phyloP scores from a whole-genome alignment of 169 alveolate species.

The Eimeria praecox region DNA sequence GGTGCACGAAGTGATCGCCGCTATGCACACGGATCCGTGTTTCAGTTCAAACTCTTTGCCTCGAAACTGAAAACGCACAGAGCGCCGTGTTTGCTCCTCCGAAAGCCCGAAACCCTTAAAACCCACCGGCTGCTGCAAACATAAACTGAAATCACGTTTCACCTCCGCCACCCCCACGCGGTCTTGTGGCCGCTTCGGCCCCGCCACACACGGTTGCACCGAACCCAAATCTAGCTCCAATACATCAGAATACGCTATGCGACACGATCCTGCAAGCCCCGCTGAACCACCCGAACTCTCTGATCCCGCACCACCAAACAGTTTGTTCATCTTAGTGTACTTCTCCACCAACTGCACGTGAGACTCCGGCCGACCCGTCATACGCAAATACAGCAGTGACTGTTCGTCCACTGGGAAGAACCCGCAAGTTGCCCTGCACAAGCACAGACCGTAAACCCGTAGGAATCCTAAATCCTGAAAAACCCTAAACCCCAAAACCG shows the following conservation, averaged over 20 bases:
- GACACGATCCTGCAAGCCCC: not conserved
- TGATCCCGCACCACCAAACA: constrained; percentile 37
- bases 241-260: constrained; percentile 65
- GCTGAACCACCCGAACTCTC: not conserved
- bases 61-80: constrained; percentile 11
- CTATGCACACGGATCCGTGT: constrained; percentile 97
- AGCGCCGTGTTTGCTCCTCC: not conserved
- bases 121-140: constrained; percentile 87
- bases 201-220: constrained; percentile 95
- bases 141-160: constrained; percentile 90
- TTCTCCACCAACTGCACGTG: constrained; percentile 91
- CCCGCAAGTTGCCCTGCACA: constrained; percentile 95
- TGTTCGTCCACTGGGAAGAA: constrained; percentile 97
- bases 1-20: constrained; percentile 98
- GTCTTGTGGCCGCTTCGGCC: constrained; percentile 99
- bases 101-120: constrained; percentile 93
- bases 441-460: not conserved
- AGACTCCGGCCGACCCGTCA: constrained; percentile 95
- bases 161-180: constrained; percentile 92
- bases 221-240: constrained; percentile 86
- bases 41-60: constrained; percentile 82
- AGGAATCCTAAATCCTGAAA: not conserved
- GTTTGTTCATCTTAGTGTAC: constrained; percentile 84
- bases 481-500: not conserved
- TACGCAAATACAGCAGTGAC: constrained; percentile 93